Conservation (phyloP, 139 green algal species). For the Auxenochlorella pyrenoidosa region DNA sequence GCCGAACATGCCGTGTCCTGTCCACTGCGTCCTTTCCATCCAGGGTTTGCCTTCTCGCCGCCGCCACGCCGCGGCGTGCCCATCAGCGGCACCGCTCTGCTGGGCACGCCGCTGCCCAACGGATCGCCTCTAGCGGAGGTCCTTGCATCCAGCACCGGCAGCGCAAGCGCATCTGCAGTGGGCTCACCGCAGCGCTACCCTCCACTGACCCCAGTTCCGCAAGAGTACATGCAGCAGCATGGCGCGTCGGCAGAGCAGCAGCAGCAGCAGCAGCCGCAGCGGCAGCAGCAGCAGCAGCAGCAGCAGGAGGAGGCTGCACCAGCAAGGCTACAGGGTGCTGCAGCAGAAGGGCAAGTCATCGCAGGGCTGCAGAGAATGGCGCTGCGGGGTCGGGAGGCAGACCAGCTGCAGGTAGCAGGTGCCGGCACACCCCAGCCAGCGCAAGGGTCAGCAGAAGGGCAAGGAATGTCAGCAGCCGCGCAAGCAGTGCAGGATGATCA, state of each 20-base stretch:
- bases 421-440: background rate
- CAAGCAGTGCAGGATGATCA: background rate
- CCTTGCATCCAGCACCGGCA: background rate
- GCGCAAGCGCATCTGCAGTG: background rate
- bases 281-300: background rate
- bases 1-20: too few species aligned
- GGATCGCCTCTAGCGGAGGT: background rate
- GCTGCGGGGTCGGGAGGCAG: background rate
- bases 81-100: background rate
- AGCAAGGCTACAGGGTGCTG: background rate
- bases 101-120: background rate
- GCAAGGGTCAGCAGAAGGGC: background rate
- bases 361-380: background rate
- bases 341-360: background rate
- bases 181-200: background rate
- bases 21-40: too few species aligned
- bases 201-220: background rate
- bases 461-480: background rate
- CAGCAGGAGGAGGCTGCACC: background rate
- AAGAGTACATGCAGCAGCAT: background rate
- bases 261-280: background rate
- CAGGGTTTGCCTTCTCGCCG: conserved; percentile 25
- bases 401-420: background rate
- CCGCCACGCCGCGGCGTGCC: background rate
- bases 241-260: background rate